A percentile compares a stretch with the other conserved stretches of the same genome.
phyloP scores from a whole-genome alignment of 257 asterid species.

The Solanum ossicruentum region DNA sequence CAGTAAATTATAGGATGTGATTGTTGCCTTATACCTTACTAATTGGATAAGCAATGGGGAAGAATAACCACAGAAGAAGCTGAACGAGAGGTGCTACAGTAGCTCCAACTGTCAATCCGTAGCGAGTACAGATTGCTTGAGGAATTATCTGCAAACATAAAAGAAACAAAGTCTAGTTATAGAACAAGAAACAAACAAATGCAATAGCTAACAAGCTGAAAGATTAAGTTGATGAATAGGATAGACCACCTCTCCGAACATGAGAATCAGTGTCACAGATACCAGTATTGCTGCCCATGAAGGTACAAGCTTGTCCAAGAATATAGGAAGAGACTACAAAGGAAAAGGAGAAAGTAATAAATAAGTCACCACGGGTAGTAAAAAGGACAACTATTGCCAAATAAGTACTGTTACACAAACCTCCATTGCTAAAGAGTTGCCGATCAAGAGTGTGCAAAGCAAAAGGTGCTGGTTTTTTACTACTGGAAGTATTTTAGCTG shows the following conservation, averaged over 20 bases:
- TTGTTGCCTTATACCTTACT: constrained; percentile 57
- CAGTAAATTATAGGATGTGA: not conserved
- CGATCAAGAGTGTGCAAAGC: constrained; percentile 99
- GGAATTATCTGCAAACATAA: constrained; percentile 66
- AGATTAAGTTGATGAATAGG: not conserved
- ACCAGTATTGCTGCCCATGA: constrained; percentile 94
- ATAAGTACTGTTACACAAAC: constrained; percentile 27
- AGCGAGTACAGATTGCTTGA: constrained; percentile 96
- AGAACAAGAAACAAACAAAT: not conserved
- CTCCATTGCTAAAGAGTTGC: constrained; percentile 99
- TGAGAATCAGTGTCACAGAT: constrained; percentile 91
- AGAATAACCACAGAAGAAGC: constrained; percentile 85
- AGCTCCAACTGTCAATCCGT: constrained; percentile 90
- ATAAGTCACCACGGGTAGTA: not conserved
- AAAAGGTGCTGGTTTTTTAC: constrained; percentile 96
- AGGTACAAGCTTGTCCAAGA: constrained; percentile 94
- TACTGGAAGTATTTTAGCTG: constrained; percentile 95
- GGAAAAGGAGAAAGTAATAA: not conserved
- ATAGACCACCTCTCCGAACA: constrained; percentile 80
- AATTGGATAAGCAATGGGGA: constrained; percentile 85
- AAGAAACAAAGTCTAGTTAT: not conserved
- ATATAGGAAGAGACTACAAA: constrained; percentile 86
- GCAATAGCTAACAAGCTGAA: not conserved
- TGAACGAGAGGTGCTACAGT: constrained; percentile 77
- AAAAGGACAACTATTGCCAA: not conserved